A percentile compares a stretch with the other conserved stretches of the same genome.
Evolutionary conservation across 163 green algal species (phyloP).

Genomic region (Chlamydomonas reinhardtii): DNA sequence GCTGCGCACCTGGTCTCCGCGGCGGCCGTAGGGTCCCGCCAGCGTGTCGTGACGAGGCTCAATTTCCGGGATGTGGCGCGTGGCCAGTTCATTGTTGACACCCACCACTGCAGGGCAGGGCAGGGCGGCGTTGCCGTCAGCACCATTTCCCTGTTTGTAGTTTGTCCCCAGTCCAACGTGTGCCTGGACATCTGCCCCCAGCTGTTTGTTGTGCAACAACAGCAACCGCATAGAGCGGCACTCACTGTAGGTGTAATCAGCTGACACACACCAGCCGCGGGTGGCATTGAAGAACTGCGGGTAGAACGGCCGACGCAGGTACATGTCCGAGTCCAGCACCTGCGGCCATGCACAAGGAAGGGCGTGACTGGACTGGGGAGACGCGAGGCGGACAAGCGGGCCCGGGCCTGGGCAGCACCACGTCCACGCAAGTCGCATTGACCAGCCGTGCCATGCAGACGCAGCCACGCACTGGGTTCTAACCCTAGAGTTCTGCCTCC

Average conservation of each 20-base stretch:
- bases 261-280: conserved; percentile 53
- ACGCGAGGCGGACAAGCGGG: too few species aligned
- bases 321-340: conserved; percentile 77
- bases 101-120: conserved; percentile 50
- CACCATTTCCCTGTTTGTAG: too few species aligned
- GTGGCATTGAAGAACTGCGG: conserved; percentile 76
- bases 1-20: conserved; percentile 76
- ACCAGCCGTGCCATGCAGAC: too few species aligned
- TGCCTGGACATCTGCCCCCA: too few species aligned
- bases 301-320: conserved; percentile 69
- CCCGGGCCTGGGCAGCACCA: too few species aligned
- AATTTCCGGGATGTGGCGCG: conserved; percentile 86
- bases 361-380: too few species aligned
- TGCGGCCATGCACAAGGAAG: conserved; percentile 15
- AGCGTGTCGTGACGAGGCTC: conserved; percentile 80
- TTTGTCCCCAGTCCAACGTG: too few species aligned
- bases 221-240: neutral
- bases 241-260: conserved; percentile 61
- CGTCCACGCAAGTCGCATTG: too few species aligned
- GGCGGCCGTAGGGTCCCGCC: conserved; percentile 74
- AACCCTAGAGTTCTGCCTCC: neutral
- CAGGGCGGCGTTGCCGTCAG: too few species aligned
- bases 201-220: too few species aligned
- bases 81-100: conserved; percentile 82
- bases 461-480: too few species aligned